Evolutionary conservation across 1,284 basidiomycete species (phyloP).

Genomic region (Takashimella tepidaria): DNA sequence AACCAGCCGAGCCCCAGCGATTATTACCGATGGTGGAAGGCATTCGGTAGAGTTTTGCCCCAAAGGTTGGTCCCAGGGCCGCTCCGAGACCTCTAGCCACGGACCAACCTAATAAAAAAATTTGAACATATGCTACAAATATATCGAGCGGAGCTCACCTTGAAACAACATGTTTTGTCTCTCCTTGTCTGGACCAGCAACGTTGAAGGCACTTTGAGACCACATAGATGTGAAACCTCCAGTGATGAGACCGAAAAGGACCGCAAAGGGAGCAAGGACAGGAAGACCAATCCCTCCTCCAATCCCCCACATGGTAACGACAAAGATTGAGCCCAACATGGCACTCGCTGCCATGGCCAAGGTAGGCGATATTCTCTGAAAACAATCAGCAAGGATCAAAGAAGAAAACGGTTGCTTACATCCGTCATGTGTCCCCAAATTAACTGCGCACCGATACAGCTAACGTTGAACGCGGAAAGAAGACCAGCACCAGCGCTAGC

Average conservation of each 20-base stretch:
- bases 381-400: not conserved
- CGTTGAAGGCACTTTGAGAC: constrained; percentile 18
- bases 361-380: constrained; percentile 15
- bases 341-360: constrained; percentile 20
- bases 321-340: constrained; percentile 10
- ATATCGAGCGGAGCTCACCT: constrained; percentile 9
- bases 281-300: constrained; percentile 13
- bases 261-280: constrained; percentile 19
- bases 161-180: constrained; percentile 18
- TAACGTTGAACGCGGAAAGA: constrained; percentile 24
- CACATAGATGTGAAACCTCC: constrained; percentile 27
- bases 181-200: constrained; percentile 22
- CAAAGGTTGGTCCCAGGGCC: constrained; percentile 18
- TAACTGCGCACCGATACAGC: constrained; percentile 17
- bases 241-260: constrained; percentile 15
- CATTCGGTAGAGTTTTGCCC: constrained; percentile 13
- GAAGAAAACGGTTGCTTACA: constrained; percentile 9
- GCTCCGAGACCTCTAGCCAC: constrained; percentile 22
- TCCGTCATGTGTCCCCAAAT: constrained; percentile 25
- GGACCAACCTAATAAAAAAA: constrained; percentile 21
- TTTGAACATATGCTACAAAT: too few relatives aligned
- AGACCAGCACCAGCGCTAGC: constrained; percentile 18
- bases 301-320: constrained; percentile 20
- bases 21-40: constrained; percentile 1
- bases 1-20: constrained; percentile 23